Base-by-base conservation (phyloP, 371 early-diverging fungal genomes). In the Thermomucor indicae-seudaticae region DNA sequence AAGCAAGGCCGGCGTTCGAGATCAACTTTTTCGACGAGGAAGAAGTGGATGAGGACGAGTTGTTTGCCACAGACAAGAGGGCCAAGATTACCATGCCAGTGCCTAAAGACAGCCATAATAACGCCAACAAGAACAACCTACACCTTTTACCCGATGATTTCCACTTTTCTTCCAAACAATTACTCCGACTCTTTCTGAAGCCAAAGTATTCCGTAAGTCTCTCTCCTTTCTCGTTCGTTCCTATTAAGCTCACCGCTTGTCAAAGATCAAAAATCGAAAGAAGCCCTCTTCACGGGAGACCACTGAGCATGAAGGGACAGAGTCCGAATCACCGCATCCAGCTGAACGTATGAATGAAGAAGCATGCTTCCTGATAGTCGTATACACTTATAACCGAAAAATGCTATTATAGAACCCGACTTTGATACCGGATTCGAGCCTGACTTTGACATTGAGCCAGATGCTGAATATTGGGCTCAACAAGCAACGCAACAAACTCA, bases 131-230 rank as follows among this genome's bases (percentile, higher is more conserved):
- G 62, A 34, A 46, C 24, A 47, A 54, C 27, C 27, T 27, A 25
- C 54, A 70, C 53, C 57, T 87, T 30, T 73, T 97, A 27, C 96
- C 95, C 5, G 88, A 89, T 31, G 96, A 95, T 64, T 76, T 89
- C 49, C 89, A 91, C 49, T 94, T 92, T 64, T 84, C 91, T 28
- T 89, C 92, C 0, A 81, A 85, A 51, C 84, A 88, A 43, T 68
- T 96, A 43, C 65, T 91, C 43, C 74, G 76, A 46, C 78, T 92
- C 45, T 90, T 94, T 62, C 57, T 87, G 35, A 95, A 93, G 60
- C 93, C 95, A 6, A 60, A 65, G 20, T 79, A 79, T 51, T 82
- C 78, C 24, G 51, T 51, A 43, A 50, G 23, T 51, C 1, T 31
- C 2, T n/a, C n/a, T n/a, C n/a, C n/a, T n/a, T n/a, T n/a, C n/a